Evolutionary conservation across 2,329 filamentous ascomycete genomes (phyloP).

Genomic region (Parasarocladium wereldwijsianum): DNA sequence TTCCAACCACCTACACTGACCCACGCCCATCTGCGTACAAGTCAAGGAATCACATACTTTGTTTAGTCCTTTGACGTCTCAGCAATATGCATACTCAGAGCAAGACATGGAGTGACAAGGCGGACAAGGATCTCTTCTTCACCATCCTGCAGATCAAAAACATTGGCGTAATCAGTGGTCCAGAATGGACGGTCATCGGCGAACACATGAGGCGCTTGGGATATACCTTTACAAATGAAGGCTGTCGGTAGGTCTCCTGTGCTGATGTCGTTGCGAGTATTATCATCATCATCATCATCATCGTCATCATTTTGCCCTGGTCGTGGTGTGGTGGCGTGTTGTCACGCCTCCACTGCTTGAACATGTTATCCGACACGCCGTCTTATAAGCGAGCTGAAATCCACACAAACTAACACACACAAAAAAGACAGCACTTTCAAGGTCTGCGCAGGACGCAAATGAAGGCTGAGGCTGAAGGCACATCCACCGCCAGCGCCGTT

Average conservation of each 20-base stretch:
- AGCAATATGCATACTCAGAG: too few species aligned
- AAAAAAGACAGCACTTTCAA: constrained; percentile 47
- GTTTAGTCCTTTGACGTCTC: too few species aligned
- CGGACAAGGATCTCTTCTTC: constrained; percentile 49
- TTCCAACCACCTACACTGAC: constrained; percentile 18
- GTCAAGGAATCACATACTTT: too few species aligned
- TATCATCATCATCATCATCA: too few species aligned
- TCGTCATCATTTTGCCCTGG: too few species aligned
- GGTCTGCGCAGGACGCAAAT: constrained; percentile 40
- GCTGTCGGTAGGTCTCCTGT: constrained; percentile 38
- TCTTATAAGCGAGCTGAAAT: too few species aligned
- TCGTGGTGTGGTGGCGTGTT: too few species aligned
- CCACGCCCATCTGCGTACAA: too few species aligned
- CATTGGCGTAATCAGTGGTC: constrained; percentile 46
- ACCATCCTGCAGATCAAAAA: constrained; percentile 48
- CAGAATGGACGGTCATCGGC: constrained; percentile 47
- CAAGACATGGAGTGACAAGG: constrained; percentile 47
- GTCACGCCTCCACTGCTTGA: too few species aligned
- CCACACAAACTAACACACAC: too few species aligned
- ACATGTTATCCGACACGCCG: too few species aligned
- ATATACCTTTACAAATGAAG: constrained; percentile 50
- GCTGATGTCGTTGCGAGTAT: too few species aligned
- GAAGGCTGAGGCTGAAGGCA: constrained; percentile 29
- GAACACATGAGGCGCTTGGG: constrained; percentile 44
- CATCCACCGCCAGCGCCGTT: constrained; percentile 17